Evolutionary conservation across 371 early-diverging fungal genomes (phyloP).

Genomic region (Syncephalastrum monosporum): DNA sequence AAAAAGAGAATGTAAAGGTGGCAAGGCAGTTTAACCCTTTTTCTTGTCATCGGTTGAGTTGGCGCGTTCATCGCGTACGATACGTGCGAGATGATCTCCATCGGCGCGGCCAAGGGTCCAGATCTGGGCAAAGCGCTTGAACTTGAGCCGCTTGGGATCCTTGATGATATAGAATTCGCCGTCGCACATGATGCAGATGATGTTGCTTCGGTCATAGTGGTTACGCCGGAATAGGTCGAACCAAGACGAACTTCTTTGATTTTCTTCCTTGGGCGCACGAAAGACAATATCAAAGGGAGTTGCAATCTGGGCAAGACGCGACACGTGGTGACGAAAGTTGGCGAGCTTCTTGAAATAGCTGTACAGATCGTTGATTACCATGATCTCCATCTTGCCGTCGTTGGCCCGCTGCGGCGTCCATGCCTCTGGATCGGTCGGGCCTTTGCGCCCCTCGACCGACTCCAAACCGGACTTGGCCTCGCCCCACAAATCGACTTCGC

Average conservation of each 20-base stretch:
- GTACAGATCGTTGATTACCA: conserved; percentile 28
- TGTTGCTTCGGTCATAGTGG: conserved; percentile 26
- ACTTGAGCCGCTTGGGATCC: conserved; percentile 48
- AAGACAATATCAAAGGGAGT: conserved; percentile 38
- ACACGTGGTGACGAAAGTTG: conserved; percentile 39
- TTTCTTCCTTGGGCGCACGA: conserved; percentile 23
- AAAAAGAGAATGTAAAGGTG: no score
- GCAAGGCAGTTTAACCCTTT: no score
- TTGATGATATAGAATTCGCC: conserved; percentile 64
- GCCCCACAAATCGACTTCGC: conserved; percentile 36
- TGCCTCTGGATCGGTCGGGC: conserved; percentile 24
- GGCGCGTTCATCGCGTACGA: conserved; percentile 33
- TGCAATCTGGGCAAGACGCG: conserved; percentile 43
- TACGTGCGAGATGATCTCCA: conserved; percentile 22
- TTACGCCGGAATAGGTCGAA: conserved; percentile 8
- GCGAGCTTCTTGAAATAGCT: conserved; percentile 46
- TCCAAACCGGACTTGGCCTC: conserved; percentile 30
- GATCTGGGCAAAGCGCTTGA: conserved; percentile 53
- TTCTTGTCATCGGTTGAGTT: no score
- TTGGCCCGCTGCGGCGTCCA: conserved; percentile 33
- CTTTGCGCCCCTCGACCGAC: conserved; percentile 15
- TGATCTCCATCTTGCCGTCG: conserved; percentile 38
- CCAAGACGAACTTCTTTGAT: conserved; percentile 15
- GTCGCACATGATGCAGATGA: conserved; percentile 65
- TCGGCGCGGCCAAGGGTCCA: conserved; percentile 53